These are phyloP conservation scores for Macadamia tetraphylla DNA, from an alignment of 164 flowering plant species.

Conservation along the genomic window DNA sequence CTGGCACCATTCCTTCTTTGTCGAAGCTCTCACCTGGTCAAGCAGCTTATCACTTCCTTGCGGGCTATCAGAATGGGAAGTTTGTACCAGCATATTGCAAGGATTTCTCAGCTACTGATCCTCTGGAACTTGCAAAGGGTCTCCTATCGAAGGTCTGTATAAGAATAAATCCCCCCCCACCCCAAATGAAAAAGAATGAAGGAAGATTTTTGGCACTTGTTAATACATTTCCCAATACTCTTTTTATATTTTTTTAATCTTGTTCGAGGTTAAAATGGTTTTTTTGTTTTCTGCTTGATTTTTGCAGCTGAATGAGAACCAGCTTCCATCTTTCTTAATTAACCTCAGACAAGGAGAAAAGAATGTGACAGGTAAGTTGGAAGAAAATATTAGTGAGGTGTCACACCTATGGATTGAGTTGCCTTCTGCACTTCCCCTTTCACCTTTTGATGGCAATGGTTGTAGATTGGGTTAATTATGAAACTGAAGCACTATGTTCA, in stretches of 20 bases:
- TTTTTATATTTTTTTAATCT: neutral
- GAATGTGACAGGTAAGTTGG: constrained; percentile 31
- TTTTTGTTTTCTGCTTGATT: constrained; percentile 6
- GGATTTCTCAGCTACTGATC: constrained; percentile 31
- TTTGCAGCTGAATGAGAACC: constrained; percentile 39
- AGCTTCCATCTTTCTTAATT: constrained; percentile 37
- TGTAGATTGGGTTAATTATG: no score
- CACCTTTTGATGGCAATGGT: no score
- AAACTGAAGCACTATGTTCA: no score
- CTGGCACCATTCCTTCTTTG: constrained; percentile 37
- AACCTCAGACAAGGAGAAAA: constrained; percentile 37
- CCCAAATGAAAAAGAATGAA: no score
- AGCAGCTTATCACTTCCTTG: constrained; percentile 57
- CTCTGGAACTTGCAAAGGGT: constrained; percentile 44
- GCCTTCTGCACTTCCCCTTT: no score
- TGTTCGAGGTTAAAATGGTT: neutral
- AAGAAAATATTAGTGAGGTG: neutral
- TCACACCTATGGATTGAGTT: no score
- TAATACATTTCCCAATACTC: no score
- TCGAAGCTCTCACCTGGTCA: constrained; percentile 53
- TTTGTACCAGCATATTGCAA: constrained; percentile 42
- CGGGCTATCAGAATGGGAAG: constrained; percentile 50
- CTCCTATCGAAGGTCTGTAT: constrained; percentile 33
- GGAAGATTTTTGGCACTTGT: neutral
- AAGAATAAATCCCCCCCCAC: no score